Evolutionary conservation across 257 asterid genomes (phyloP), one percentile per base, ranked within the genome.

Genomic region (Rehmannia glutinosa): DNA sequence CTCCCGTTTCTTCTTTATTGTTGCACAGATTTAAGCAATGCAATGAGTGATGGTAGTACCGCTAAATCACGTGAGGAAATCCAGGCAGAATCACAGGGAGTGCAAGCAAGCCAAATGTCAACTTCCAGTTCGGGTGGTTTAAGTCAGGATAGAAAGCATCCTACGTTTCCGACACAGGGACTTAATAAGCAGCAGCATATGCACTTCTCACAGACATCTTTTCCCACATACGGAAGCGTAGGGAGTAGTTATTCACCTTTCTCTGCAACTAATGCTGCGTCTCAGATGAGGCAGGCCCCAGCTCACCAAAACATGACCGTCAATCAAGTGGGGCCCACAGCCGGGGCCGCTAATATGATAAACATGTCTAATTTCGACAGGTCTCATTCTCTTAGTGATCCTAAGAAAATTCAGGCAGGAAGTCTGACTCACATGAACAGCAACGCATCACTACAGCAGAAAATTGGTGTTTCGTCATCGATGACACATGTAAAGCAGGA

Each of bases 161-260:
- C 93, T 5, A 33, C 83, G 57, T 84, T 75, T 54, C 85, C 87
- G 59, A 20, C 80, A 13, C 94, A 82, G 76, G 95, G 88, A 66
- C 74, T 80, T 66, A 88, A 81, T 70, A 92, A 88, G 78, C 95
- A 78, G 80, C 96, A 83, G 59, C 95, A 84, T 63, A 64, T 81
- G 75, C 95, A 81, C 70, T 82, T 84, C 80, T 43, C 89, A 28
- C 97, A 82, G 75, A 42, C 83, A 41, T 76, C 96, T 30, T 82
- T 80, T 72, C 73, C 95, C 19, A 21, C 89, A 12, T 81, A 72
- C 67, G 94, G 86, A 32, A 73, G 73, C 80, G 36, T 82, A 58
- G 91, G 85, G 51, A 82, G 78, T 61, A 81, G 80, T 70, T 86
- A 81, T 73, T 70, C 83, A 2, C 79, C 90, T 38, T 86, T 82